Percentiles rank a stretch among this genome's conserved stretches.
Evolutionary conservation across 208 protist species (phyloP).

Genomic region (Acanthamoeba triangularis): DNA sequence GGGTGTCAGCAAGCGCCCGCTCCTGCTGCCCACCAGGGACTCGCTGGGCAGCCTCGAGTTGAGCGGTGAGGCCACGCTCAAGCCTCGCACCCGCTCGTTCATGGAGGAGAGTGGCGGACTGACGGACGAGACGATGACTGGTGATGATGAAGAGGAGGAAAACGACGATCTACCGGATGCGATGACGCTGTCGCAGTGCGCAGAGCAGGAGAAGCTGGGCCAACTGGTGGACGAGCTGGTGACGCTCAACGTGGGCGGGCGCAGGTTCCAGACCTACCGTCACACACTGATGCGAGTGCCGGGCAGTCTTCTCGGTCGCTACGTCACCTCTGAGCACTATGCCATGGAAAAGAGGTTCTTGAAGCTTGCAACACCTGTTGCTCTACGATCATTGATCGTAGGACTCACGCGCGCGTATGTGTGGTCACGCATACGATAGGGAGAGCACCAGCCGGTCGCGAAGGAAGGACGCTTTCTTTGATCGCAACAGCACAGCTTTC

Average conservation of each 20-base stretch:
- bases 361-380: neutral
- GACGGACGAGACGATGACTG: neutral
- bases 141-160: neutral
- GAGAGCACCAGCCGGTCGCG: neutral
- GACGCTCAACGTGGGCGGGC: conserved; percentile 31
- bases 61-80: neutral
- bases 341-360: neutral
- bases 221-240: conserved; percentile 10
- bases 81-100: neutral
- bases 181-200: neutral
- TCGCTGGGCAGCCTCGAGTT: neutral
- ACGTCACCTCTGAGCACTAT: conserved; percentile 16
- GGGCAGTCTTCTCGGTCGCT: neutral
- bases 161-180: neutral
- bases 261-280: conserved; percentile 21
- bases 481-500: conserved; percentile 28
- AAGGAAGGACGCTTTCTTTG: neutral
- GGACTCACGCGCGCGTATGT: no score
- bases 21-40: no score
- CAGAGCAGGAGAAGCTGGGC: neutral
- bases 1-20: no score
- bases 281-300: neutral
- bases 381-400: no score
- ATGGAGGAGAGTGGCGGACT: neutral
- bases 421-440: neutral